phyloP scores from a whole-genome alignment of 306 rosid species.

The Urtica urens region DNA sequence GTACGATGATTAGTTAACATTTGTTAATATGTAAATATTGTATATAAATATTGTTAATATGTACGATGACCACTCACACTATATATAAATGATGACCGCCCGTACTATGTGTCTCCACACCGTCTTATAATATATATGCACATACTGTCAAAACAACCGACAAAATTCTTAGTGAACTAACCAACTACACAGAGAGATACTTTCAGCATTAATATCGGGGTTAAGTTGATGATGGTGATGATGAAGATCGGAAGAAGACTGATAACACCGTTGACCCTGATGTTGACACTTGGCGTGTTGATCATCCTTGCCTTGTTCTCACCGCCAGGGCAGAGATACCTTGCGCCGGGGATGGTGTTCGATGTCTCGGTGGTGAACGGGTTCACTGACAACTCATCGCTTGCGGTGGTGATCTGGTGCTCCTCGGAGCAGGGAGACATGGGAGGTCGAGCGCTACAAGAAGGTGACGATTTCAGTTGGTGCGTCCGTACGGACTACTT shows the following conservation, averaged over 20 bases:
- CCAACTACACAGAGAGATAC: too few relatives aligned
- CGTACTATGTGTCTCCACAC: too few relatives aligned
- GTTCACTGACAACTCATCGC: slow-evolving; percentile 55
- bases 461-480: slow-evolving; percentile 80
- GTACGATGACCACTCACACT: too few relatives aligned
- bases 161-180: too few relatives aligned
- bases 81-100: too few relatives aligned
- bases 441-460: slow-evolving; percentile 80
- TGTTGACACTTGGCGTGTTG: slow-evolving; percentile 15
- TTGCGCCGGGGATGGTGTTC: slow-evolving; percentile 21
- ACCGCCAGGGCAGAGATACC: slow-evolving; percentile 19
- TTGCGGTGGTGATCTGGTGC: slow-evolving; percentile 82
- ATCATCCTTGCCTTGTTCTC: slow-evolving; percentile 20
- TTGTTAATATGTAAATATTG: too few relatives aligned
- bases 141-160: too few relatives aligned
- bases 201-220: too few relatives aligned
- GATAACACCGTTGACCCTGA: slow-evolving; percentile 3
- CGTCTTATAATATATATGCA: too few relatives aligned
- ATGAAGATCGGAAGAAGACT: neutral
- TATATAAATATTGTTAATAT: too few relatives aligned
- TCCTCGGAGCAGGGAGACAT: slow-evolving; percentile 44
- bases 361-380: slow-evolving; percentile 63
- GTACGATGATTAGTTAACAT: too few relatives aligned
- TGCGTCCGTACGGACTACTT: slow-evolving; percentile 23
- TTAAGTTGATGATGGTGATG: too few relatives aligned